Evolutionary conservation across 345 rosid genomes (phyloP).

Genomic region (Hibiscus trionum): DNA sequence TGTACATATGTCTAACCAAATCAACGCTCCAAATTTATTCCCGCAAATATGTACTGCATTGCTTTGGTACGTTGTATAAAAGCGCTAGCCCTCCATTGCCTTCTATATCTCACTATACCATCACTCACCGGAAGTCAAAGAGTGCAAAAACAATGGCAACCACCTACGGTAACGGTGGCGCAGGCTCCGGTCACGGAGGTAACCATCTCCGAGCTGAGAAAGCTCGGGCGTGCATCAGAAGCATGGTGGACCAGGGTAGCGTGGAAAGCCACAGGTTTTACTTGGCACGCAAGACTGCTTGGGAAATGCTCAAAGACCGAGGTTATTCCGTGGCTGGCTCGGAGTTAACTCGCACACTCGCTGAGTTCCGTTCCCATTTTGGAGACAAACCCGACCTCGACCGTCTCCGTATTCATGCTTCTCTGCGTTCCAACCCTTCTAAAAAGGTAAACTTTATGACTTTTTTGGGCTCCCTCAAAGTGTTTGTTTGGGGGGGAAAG

Average conservation of each 20-base stretch:
- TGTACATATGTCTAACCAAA: background rate
- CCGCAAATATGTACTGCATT: background rate
- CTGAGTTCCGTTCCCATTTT: slow-evolving; percentile 21
- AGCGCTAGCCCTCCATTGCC: background rate
- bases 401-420: slow-evolving; percentile 19
- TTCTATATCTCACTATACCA: background rate
- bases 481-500: background rate
- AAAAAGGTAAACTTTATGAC: slow-evolving; percentile 16
- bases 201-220: background rate
- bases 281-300: slow-evolving; percentile 26
- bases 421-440: slow-evolving; percentile 20
- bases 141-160: background rate
- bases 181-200: background rate
- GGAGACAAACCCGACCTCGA: slow-evolving; percentile 20
- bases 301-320: slow-evolving; percentile 34
- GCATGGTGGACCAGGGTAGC: slow-evolving; percentile 5
- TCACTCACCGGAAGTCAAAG: background rate
- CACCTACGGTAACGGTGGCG: background rate
- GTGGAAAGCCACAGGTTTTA: slow-evolving; percentile 22
- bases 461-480: too few relatives aligned
- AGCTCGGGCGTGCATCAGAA: slow-evolving; percentile 2
- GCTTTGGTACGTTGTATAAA: background rate
- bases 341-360: slow-evolving; percentile 21
- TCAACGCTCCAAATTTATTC: background rate
- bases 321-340: slow-evolving; percentile 24